Evolutionary conservation across 768 basidiomycete genomes (phyloP).

Genomic region (Gloeophyllum trabeum): DNA sequence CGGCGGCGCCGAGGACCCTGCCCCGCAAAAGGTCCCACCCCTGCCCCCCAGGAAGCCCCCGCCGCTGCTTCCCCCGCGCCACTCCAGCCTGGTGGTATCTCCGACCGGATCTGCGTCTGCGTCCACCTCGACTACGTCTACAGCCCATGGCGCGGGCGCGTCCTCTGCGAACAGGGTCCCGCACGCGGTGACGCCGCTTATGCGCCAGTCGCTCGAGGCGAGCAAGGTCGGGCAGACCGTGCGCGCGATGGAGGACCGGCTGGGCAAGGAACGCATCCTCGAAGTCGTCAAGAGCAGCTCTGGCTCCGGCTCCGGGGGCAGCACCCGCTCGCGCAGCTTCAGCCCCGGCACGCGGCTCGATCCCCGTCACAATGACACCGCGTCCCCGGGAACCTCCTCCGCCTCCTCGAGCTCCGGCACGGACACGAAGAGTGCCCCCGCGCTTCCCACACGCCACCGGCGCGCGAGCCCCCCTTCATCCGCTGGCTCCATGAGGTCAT

Average conservation of each 20-base stretch:
- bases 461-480: not conserved
- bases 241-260: constrained; percentile 55
- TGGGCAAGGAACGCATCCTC: constrained; percentile 61
- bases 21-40: too few relatives aligned
- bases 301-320: constrained; percentile 10
- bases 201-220: constrained; percentile 65
- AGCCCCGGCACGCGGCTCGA: constrained; percentile 12
- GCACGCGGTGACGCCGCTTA: constrained; percentile 54
- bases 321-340: constrained; percentile 11
- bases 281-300: constrained; percentile 61
- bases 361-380: constrained; percentile 1
- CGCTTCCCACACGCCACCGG: not conserved
- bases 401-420: constrained; percentile 6
- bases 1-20: too few relatives aligned
- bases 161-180: constrained; percentile 10
- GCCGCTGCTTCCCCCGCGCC: constrained; percentile 7
- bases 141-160: constrained; percentile 5
- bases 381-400: constrained; percentile 7
- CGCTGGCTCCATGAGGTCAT: not conserved
- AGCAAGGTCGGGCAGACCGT: constrained; percentile 59
- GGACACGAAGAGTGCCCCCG: not conserved
- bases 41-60: constrained; percentile 10
- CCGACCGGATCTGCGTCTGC: constrained; percentile 4
- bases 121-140: constrained; percentile 10
- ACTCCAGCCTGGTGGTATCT: constrained; percentile 1